Evolutionary conservation across 2,329 filamentous ascomycete species (phyloP).

Genomic region (Xylariaceae sp.): DNA sequence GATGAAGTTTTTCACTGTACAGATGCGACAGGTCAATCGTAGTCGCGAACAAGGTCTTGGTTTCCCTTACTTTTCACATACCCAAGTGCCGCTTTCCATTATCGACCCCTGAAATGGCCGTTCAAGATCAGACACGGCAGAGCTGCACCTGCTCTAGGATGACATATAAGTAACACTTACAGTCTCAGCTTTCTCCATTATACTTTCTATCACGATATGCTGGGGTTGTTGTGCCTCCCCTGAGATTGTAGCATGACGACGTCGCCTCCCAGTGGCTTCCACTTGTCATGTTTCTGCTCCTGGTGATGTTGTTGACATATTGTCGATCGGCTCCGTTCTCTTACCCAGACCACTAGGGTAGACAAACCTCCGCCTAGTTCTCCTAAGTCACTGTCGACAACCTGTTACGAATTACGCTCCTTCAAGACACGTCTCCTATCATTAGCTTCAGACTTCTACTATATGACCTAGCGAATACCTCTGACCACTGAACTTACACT

Average conservation of each 20-base stretch:
- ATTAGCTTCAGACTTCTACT: neutral
- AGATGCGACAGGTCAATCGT: too few relatives aligned
- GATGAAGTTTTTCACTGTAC: too few relatives aligned
- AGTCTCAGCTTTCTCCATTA: neutral
- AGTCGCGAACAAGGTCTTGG: too few relatives aligned
- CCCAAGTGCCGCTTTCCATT: too few relatives aligned
- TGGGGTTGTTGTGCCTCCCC: neutral
- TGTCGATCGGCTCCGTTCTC: neutral
- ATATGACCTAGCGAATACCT: slow-evolving; percentile 12
- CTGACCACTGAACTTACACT: neutral
- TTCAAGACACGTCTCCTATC: neutral
- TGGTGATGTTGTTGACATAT: neutral
- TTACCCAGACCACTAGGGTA: neutral
- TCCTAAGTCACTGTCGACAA: neutral
- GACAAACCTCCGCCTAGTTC: neutral
- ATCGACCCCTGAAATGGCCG: neutral
- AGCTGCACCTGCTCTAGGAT: neutral
- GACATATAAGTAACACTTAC: too few relatives aligned
- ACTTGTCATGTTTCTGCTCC: neutral
- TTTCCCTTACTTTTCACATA: too few relatives aligned
- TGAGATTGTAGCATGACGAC: neutral
- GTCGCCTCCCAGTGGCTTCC: slow-evolving; percentile 1
- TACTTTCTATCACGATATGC: neutral
- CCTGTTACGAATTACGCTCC: neutral
- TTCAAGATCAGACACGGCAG: neutral